Evolutionary conservation across 495 filamentous ascomycete genomes (phyloP).

Genomic region (Hypoxylon rickii): DNA sequence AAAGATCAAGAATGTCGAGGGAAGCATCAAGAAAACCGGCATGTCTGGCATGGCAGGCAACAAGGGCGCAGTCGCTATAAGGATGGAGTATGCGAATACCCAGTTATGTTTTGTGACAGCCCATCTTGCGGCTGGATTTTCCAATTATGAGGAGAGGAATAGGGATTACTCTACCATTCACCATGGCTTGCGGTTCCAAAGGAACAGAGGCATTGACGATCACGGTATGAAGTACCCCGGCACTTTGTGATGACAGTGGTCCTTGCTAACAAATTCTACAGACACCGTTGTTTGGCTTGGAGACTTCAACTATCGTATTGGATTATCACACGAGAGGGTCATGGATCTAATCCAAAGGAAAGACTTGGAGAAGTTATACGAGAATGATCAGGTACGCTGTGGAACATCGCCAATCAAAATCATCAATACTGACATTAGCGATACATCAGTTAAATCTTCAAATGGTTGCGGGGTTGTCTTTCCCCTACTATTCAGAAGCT

Average conservation of each 20-base stretch:
- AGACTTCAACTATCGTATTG: slow-evolving; percentile 98
- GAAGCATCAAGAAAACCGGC: slow-evolving; percentile 94
- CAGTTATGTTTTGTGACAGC: slow-evolving; percentile 95
- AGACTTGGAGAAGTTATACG: slow-evolving; percentile 79
- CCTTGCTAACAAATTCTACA: slow-evolving; percentile 24
- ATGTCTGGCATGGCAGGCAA: slow-evolving; percentile 97
- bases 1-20: slow-evolving; percentile 94
- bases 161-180: slow-evolving; percentile 90
- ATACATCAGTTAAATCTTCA: slow-evolving; percentile 84
- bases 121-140: slow-evolving; percentile 94
- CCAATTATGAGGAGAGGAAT: slow-evolving; percentile 96
- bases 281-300: slow-evolving; percentile 95
- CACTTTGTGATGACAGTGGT: neutral
- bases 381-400: slow-evolving; percentile 83
- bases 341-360: slow-evolving; percentile 69
- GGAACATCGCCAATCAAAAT: neutral
- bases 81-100: slow-evolving; percentile 93
- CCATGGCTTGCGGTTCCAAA: slow-evolving; percentile 84
- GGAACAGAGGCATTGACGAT: slow-evolving; percentile 85
- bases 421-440: slow-evolving; percentile 22
- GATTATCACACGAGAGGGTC: slow-evolving; percentile 77
- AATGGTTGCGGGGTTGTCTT: slow-evolving; percentile 90
- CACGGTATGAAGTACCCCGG: slow-evolving; percentile 65
- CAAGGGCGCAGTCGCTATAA: slow-evolving; percentile 96
- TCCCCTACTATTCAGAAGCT: slow-evolving; percentile 88